Evolutionary conservation across 2,329 filamentous ascomycete species (phyloP).

Genomic region (Paracoccidioides lutzii): DNA sequence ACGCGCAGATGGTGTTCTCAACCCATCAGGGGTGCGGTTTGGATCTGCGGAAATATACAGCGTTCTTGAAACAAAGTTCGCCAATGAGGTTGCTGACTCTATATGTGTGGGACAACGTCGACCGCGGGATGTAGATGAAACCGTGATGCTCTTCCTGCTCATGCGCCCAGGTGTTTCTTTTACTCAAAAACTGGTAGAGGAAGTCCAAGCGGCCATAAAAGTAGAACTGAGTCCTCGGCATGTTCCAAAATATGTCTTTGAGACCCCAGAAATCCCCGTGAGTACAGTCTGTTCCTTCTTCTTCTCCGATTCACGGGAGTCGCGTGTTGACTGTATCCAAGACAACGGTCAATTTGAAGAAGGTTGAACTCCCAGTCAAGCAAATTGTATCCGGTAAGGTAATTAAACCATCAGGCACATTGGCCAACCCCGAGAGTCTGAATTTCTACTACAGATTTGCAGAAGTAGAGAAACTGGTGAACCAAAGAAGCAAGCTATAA

Average conservation of each 20-base stretch:
- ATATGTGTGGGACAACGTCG: constrained; percentile 68
- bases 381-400: constrained; percentile 65
- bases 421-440: constrained; percentile 63
- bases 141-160: constrained; percentile 46
- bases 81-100: constrained; percentile 52
- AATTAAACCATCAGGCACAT: constrained; percentile 62
- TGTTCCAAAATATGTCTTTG: constrained; percentile 65
- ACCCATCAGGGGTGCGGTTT: constrained; percentile 66
- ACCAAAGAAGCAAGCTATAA: constrained; percentile 21
- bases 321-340: constrained; percentile 21
- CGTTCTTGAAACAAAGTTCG: constrained; percentile 49
- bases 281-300: constrained; percentile 24
- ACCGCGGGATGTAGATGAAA: constrained; percentile 45
- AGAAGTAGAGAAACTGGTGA: constrained; percentile 48
- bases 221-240: constrained; percentile 58
- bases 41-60: constrained; percentile 70
- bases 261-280: constrained; percentile 69
- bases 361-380: constrained; percentile 74
- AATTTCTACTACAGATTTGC: constrained; percentile 71
- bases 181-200: constrained; percentile 40
- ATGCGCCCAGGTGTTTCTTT: constrained; percentile 48
- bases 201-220: constrained; percentile 52
- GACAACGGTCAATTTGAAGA: constrained; percentile 74
- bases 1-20: constrained; percentile 58
- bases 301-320: neutral